Conservation (phyloP, 2,329 filamentous ascomycete species). For the Ophiosphaerella herpotricha region DNA sequence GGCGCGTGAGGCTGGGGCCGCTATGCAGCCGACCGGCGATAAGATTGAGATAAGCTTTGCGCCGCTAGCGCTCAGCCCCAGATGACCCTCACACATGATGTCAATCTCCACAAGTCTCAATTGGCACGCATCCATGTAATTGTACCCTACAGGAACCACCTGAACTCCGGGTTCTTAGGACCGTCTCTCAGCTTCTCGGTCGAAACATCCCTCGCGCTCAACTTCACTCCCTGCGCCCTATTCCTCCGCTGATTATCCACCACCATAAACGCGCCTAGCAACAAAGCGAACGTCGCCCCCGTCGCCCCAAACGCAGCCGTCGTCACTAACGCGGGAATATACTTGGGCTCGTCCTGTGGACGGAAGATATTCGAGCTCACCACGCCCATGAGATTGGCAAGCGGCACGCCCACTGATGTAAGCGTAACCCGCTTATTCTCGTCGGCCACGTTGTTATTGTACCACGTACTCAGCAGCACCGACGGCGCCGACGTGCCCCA, state of each 20-base stretch:
- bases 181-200: constrained; percentile 53
- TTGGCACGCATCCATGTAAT: too few relatives aligned
- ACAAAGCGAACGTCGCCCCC: constrained; percentile 60
- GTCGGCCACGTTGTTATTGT: constrained; percentile 82
- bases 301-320: constrained; percentile 67
- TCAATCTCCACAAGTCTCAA: background rate
- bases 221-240: constrained; percentile 57
- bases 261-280: constrained; percentile 67
- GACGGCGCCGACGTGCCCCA: constrained; percentile 78
- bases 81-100: constrained; percentile 6
- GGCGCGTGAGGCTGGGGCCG: constrained; percentile 35
- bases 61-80: background rate
- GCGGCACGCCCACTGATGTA: constrained; percentile 72
- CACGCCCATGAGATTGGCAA: constrained; percentile 78
- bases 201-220: constrained; percentile 57
- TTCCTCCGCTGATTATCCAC: constrained; percentile 68
- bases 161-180: constrained; percentile 49
- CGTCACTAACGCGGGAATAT: constrained; percentile 67
- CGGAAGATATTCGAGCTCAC: constrained; percentile 72
- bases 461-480: constrained; percentile 71
- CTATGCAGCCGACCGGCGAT: constrained; percentile 26
- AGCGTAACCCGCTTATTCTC: constrained; percentile 73
- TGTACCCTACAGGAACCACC: constrained; percentile 47
- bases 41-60: constrained; percentile 10
- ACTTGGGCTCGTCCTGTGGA: constrained; percentile 66